A percentile compares a stretch with the other conserved stretches of the same genome.
phyloP scores from a whole-genome alignment of 257 asterid species.

The Vinca minor region DNA sequence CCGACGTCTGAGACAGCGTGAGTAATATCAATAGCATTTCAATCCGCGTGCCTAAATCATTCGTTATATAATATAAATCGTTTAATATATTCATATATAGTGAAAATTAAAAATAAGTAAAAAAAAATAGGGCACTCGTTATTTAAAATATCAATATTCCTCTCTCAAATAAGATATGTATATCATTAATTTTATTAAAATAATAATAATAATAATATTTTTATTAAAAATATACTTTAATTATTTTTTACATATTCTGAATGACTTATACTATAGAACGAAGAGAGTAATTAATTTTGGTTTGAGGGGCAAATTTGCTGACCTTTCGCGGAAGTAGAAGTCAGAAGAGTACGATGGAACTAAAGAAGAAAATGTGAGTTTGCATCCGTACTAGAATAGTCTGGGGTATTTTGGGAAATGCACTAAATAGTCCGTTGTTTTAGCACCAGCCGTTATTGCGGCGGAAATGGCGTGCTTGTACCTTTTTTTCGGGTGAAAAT shows the following conservation, averaged over 20 bases:
- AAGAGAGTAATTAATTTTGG: slow-evolving; percentile 18
- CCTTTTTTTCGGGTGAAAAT: background rate
- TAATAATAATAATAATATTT: too few species aligned
- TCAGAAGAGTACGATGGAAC: background rate
- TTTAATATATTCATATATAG: too few species aligned
- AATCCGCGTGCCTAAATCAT: background rate
- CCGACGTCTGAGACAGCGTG: slow-evolving; percentile 63
- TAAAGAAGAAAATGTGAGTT: slow-evolving; percentile 21
- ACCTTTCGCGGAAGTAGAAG: slow-evolving; percentile 8
- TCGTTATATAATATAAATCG: too few species aligned
- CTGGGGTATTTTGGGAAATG: slow-evolving; percentile 29
- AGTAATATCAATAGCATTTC: slow-evolving; percentile 22
- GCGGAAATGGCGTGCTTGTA: slow-evolving; percentile 53
- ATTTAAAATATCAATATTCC: too few species aligned
- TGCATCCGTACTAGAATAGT: slow-evolving; percentile 34
- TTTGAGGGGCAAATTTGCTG: slow-evolving; percentile 9
- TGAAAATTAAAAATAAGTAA: too few species aligned
- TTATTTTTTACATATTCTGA: too few species aligned
- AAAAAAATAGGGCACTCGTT: too few species aligned
- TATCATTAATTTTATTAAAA: too few species aligned
- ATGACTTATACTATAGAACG: too few species aligned
- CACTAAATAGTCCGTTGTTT: slow-evolving; percentile 18
- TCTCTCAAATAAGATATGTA: too few species aligned
- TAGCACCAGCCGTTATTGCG: slow-evolving; percentile 55
- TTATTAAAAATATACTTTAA: too few species aligned